Evolutionary conservation across 2,329 filamentous ascomycete species (phyloP).

Genomic region (Scedosporium apiospermum): DNA sequence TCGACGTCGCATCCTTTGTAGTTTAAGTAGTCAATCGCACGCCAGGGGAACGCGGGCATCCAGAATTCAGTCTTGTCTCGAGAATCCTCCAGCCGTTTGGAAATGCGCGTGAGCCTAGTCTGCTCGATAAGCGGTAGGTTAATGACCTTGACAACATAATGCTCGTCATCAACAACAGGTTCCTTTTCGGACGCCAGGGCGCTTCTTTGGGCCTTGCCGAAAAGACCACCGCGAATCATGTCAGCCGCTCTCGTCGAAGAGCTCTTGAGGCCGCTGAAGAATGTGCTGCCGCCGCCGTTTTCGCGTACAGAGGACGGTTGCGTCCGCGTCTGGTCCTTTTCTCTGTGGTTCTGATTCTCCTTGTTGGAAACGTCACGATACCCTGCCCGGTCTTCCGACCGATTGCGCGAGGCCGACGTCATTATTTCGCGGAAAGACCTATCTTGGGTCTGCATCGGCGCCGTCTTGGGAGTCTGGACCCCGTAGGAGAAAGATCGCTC

Average conservation of each 20-base stretch:
- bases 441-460: slow-evolving; percentile 42
- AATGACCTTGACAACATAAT: slow-evolving; percentile 77
- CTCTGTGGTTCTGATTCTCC: slow-evolving; percentile 31
- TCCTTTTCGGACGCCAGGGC: slow-evolving; percentile 62
- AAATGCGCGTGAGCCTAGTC: slow-evolving; percentile 83
- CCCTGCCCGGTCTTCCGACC: slow-evolving; percentile 59
- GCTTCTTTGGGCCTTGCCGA: slow-evolving; percentile 66
- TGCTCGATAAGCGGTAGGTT: slow-evolving; percentile 82
- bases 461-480: slow-evolving; percentile 14
- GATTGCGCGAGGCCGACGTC: slow-evolving; percentile 54
- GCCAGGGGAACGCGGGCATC: slow-evolving; percentile 95
- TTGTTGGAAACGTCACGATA: slow-evolving; percentile 33
- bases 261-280: slow-evolving; percentile 66
- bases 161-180: slow-evolving; percentile 62
- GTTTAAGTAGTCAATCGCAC: slow-evolving; percentile 93
- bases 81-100: slow-evolving; percentile 77
- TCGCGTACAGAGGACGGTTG: slow-evolving; percentile 50
- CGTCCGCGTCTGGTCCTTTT: slow-evolving; percentile 36
- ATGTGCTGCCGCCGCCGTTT: slow-evolving; percentile 49
- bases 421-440: slow-evolving; percentile 61
- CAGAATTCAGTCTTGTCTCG: slow-evolving; percentile 96
- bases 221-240: slow-evolving; percentile 72
- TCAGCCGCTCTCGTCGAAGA: slow-evolving; percentile 67
- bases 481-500: slow-evolving; percentile 8
- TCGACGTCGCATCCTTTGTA: slow-evolving; percentile 91